A percentile compares a stretch with the other conserved stretches of the same genome.
These are phyloP conservation scores for Coffea canephora DNA, from an alignment of 257 asterid species.

Conservation along the genomic window DNA sequence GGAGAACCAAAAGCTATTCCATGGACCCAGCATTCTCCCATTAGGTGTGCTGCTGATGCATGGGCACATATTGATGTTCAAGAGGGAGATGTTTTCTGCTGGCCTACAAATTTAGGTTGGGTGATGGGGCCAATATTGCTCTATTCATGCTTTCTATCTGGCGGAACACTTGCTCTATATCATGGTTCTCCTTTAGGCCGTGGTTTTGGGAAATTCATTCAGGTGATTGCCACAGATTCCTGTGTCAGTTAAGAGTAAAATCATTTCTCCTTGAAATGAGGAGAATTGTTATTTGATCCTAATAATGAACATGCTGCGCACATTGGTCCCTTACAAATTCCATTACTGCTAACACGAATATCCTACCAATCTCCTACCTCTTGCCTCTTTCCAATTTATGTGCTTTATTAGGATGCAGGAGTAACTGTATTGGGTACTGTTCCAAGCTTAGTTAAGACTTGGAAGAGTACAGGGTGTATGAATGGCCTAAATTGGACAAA, in stretches of 20 bases:
- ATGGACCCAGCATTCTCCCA: conserved; percentile 92
- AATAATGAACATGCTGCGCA: neutral
- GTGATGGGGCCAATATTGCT: conserved; percentile 87
- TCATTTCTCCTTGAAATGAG: neutral
- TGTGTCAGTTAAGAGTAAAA: neutral
- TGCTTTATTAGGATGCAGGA: conserved; percentile 67
- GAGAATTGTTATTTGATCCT: neutral
- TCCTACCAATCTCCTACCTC: neutral
- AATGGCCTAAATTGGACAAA: conserved; percentile 87
- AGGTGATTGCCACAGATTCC: conserved; percentile 40
- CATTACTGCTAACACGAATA: neutral
- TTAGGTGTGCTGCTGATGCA: conserved; percentile 78
- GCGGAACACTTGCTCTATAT: conserved; percentile 90
- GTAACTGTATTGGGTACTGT: conserved; percentile 85
- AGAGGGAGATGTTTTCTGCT: conserved; percentile 71
- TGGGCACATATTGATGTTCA: conserved; percentile 62
- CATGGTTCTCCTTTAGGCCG: conserved; percentile 92
- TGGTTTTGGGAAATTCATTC: conserved; percentile 84
- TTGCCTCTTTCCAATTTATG: neutral
- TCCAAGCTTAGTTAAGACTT: conserved; percentile 91
- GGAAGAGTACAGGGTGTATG: conserved; percentile 85
- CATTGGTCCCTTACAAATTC: neutral
- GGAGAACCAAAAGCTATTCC: conserved; percentile 98
- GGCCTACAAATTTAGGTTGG: conserved; percentile 99
- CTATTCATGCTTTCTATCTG: conserved; percentile 73